Conservation (phyloP, 768 basidiomycete species). For the Lentinula edodes region DNA sequence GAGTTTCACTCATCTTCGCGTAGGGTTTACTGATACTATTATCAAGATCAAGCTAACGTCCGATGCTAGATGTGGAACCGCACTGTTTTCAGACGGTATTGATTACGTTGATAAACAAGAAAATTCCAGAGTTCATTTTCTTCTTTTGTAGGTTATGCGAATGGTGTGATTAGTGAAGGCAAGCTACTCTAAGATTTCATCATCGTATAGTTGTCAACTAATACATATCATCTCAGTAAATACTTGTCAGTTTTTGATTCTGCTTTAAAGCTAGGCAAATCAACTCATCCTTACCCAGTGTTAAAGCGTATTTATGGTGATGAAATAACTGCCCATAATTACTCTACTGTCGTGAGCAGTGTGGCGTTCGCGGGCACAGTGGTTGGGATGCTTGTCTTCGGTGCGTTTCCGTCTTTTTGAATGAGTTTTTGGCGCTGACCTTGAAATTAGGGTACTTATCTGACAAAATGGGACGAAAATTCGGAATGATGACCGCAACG, state of each 20-base stretch:
- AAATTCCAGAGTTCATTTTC: not conserved
- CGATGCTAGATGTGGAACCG: constrained; percentile 70
- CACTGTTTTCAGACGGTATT: constrained; percentile 79
- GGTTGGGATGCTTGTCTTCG: constrained; percentile 80
- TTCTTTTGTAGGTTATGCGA: constrained; percentile 59
- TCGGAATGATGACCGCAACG: constrained; percentile 86
- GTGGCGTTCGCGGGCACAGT: constrained; percentile 76
- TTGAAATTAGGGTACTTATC: constrained; percentile 52
- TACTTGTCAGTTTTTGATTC: constrained; percentile 41
- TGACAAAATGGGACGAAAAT: constrained; percentile 83
- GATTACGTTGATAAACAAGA: not conserved
- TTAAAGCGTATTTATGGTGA: constrained; percentile 66
- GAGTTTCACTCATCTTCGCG: constrained; percentile 85
- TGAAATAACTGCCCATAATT: constrained; percentile 47
- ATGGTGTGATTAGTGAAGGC: constrained; percentile 76
- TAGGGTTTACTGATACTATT: constrained; percentile 26
- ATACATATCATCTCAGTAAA: constrained; percentile 42
- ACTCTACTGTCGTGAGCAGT: constrained; percentile 59
- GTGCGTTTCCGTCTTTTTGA: constrained; percentile 20
- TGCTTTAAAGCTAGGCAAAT: not conserved
- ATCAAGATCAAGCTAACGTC: constrained; percentile 4
- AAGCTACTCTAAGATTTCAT: constrained; percentile 19
- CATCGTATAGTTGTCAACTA: not conserved
- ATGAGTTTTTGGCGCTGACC: not conserved
- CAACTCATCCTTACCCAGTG: constrained; percentile 34